Conservation (phyloP, 305 asterid genomes). For the Andrographis paniculata region DNA sequence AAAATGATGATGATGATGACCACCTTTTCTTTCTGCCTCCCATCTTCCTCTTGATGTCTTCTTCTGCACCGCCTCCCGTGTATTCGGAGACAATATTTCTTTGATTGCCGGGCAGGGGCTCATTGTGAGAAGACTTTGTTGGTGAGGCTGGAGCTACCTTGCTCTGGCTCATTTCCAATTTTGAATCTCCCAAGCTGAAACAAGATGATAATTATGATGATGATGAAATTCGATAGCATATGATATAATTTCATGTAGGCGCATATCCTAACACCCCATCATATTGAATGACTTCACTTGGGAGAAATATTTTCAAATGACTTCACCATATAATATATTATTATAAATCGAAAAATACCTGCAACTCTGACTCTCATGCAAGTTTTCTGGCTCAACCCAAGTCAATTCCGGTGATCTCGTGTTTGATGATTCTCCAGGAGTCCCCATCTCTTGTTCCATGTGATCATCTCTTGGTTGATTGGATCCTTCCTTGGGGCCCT, state of each 20-base stretch:
- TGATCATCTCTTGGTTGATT: constrained; percentile 23
- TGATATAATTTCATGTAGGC: not conserved
- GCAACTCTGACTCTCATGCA: constrained; percentile 39
- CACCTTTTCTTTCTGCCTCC: no score
- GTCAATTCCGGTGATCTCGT: constrained; percentile 19
- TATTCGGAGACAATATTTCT: constrained; percentile 11
- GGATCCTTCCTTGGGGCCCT: constrained; percentile 19
- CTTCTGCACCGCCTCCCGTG: no score
- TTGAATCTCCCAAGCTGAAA: constrained; percentile 38
- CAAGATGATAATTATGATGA: not conserved
- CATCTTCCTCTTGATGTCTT: no score
- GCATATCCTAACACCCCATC: not conserved
- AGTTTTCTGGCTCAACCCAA: constrained; percentile 33
- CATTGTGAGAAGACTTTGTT: constrained; percentile 21
- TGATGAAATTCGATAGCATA: not conserved
- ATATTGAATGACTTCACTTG: no score
- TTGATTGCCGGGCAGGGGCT: constrained; percentile 8
- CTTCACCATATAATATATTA: not conserved
- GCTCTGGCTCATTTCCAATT: constrained; percentile 45
- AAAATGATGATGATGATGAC: no score
- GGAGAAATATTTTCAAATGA: not conserved
- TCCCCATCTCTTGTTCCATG: constrained; percentile 8
- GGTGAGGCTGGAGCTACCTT: constrained; percentile 55
- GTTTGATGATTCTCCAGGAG: constrained; percentile 14
- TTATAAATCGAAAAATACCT: constrained; percentile 34